Percentiles rank a stretch among this genome's conserved stretches.
These are phyloP conservation scores for Rhodotorula mucilaginosa DNA, from an alignment of 1,284 basidiomycete species.

Conservation along the genomic window DNA sequence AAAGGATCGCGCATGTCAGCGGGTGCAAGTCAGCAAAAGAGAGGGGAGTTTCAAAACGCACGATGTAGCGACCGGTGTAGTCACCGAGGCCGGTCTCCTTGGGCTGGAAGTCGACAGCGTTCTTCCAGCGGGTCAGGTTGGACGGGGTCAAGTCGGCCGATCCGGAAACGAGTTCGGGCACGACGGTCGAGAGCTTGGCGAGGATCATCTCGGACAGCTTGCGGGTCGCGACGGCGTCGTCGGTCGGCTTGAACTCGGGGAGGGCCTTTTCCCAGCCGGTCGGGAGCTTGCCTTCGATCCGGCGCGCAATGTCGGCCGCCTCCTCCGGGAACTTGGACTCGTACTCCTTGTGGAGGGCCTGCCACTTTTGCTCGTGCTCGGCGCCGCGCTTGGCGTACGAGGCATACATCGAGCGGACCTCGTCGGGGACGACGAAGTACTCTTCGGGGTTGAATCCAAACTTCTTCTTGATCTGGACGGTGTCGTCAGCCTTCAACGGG, in stretches of 20 bases:
- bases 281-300: constrained; percentile 78
- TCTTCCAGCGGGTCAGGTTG: constrained; percentile 65
- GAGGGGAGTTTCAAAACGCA: too few relatives aligned
- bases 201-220: constrained; percentile 90
- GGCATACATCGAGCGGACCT: constrained; percentile 68
- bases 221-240: constrained; percentile 82
- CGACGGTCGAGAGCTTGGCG: constrained; percentile 66
- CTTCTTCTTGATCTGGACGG: constrained; percentile 76
- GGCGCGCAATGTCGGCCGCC: constrained; percentile 78
- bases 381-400: constrained; percentile 70
- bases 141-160: constrained; percentile 43
- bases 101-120: constrained; percentile 84
- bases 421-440: constrained; percentile 74
- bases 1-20: not conserved
- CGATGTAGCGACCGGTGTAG: constrained; percentile 82
- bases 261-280: constrained; percentile 81
- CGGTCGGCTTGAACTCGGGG: constrained; percentile 75
- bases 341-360: constrained; percentile 68
- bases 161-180: constrained; percentile 64
- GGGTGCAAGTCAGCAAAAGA: too few relatives aligned
- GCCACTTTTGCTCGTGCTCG: constrained; percentile 73
- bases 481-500: constrained; percentile 92
- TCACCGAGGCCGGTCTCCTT: constrained; percentile 77
- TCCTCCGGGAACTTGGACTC: constrained; percentile 75
- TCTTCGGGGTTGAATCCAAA: constrained; percentile 78